Base-by-base conservation (phyloP, 108 stramenopile species). In the Stephanodiscus triporus region DNA sequence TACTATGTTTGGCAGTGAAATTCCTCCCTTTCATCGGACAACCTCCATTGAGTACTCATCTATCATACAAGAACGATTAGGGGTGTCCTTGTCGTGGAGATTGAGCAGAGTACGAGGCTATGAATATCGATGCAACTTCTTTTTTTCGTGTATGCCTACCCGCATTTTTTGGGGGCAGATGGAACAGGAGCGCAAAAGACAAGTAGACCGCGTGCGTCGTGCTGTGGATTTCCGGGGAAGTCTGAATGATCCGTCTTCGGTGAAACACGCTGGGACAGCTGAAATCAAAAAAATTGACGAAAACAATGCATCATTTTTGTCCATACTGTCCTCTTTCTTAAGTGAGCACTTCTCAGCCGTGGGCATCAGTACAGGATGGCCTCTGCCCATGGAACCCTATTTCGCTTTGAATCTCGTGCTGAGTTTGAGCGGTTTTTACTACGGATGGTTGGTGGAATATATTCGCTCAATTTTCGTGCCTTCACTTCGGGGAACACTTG, bases 381-480 rank as follows among this genome's bases (percentile, higher is more conserved):
- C 92, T 5, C 58, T 89, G 40, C 89, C 87, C 7, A 20, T 58
- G 19, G 75, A 84, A 30, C 92, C 92, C 0, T 74, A 83, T 29
- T 87, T 87, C 66, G 83, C 89, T 0, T 83, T 78, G 23, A 87
- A 75, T 34, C 75, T 81, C 1, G 17, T 71, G 34, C 67, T 93
- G 8, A 82, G 72, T 50, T 57, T 90, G 78, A 89, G 81, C 66
- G 88, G 92, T 19, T 84, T 91, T 59, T 89, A 91, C 61, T 87
- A 72, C 56, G 78, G 72, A 0, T 80, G 78, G 78, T 27, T 80
- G 8, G 26, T 72, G 20, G 68, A 62, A 56, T 67, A 38, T 48
- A 73, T 80, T 47, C 26, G 49, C n/a, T 80, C 78, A 9, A 26
- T 67, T 14, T 67, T 78, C 26, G 37, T 61, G 29, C 60, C 22